A percentile compares a stretch with the other conserved stretches of the same genome.
Evolutionary conservation across 208 protist species (phyloP).

Genomic region (Herpetomonas samuelpessoai): DNA sequence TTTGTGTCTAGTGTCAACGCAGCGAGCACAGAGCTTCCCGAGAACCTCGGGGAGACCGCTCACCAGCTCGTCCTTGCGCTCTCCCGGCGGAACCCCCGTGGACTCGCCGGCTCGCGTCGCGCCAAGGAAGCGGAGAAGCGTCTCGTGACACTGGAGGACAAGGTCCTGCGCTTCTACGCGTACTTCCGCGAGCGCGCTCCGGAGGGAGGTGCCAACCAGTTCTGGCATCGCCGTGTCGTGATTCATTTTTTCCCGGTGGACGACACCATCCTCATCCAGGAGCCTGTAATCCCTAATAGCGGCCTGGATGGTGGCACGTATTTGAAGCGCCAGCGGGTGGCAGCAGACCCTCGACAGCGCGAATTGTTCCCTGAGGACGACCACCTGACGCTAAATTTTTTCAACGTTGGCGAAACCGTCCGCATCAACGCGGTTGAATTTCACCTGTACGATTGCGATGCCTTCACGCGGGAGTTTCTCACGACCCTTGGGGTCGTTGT

Average conservation of each 20-base stretch:
- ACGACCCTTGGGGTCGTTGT: conserved; percentile 73
- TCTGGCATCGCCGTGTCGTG: conserved; percentile 87
- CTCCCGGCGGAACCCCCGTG: conserved; percentile 17
- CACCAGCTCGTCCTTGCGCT: conserved; percentile 74
- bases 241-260: conserved; percentile 94
- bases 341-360: conserved; percentile 66
- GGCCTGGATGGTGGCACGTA: conserved; percentile 94
- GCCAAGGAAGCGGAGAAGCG: conserved; percentile 14
- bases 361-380: conserved; percentile 81
- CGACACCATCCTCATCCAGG: conserved; percentile 93
- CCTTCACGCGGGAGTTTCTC: conserved; percentile 92
- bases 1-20: conserved; percentile 47
- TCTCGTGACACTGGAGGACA: conserved; percentile 87
- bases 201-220: conserved; percentile 81
- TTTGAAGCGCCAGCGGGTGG: conserved; percentile 89
- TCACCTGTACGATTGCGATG: conserved; percentile 93
- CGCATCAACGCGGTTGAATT: conserved; percentile 92
- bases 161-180: conserved; percentile 95
- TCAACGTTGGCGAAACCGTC: conserved; percentile 90
- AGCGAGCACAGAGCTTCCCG: conserved; percentile 31
- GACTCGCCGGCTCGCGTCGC: conserved; percentile 11
- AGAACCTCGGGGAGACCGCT: conserved; percentile 53
- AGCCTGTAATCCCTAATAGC: conserved; percentile 91
- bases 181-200: conserved; percentile 94
- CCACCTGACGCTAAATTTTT: conserved; percentile 87